Percentiles rank a stretch among this genome's conserved stretches.
Evolutionary conservation across 371 early-diverging fungal genomes (phyloP).

Genomic region (Lichtheimia corymbifera): DNA sequence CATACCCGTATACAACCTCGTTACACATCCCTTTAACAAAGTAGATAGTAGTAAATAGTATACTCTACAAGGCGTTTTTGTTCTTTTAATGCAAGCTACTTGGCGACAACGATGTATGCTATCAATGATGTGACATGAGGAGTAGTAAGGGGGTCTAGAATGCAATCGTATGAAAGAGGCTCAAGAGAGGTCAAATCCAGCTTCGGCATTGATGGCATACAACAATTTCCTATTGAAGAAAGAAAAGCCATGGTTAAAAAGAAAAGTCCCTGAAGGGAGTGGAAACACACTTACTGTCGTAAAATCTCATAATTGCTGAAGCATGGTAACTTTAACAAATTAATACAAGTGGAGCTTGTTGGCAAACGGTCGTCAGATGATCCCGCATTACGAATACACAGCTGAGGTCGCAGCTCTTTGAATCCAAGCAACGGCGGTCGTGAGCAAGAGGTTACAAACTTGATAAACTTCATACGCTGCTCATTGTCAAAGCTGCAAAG

Average conservation of each 20-base stretch:
- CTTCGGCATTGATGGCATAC: conserved; percentile 85
- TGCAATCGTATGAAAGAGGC: no score
- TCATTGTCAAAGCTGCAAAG: conserved; percentile 65
- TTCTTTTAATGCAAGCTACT: no score
- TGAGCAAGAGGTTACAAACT: conserved; percentile 91
- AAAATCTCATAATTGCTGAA: conserved; percentile 63
- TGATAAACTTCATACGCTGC: conserved; percentile 73
- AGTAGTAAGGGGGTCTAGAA: no score
- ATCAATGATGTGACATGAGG: no score
- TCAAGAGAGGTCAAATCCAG: conserved; percentile 90
- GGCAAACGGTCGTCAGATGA: conserved; percentile 64
- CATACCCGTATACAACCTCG: background rate
- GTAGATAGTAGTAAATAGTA: background rate
- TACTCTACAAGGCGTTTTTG: no score
- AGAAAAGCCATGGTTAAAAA: background rate
- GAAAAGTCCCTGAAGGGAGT: background rate
- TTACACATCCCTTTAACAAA: conserved; percentile 6
- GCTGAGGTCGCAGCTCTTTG: conserved; percentile 74
- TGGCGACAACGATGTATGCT: no score
- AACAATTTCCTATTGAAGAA: conserved; percentile 68
- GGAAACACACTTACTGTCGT: conserved; percentile 52
- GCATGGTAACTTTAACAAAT: conserved; percentile 88
- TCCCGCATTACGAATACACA: conserved; percentile 77
- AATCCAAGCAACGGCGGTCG: conserved; percentile 94
- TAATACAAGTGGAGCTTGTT: conserved; percentile 93